Evolutionary conservation across 345 rosid genomes (phyloP).

Genomic region (Heritiera fomes): DNA sequence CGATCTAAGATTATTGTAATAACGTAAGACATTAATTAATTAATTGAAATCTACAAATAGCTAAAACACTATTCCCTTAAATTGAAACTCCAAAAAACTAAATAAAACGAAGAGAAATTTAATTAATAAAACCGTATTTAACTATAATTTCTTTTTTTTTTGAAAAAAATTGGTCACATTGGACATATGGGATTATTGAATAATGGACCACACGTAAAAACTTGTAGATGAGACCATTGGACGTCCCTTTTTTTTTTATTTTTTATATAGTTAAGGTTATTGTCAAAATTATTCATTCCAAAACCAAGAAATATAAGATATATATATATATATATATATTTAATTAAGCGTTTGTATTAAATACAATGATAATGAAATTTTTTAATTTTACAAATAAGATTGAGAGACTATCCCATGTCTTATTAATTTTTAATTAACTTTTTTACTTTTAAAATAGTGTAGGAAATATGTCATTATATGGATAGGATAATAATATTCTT

Average conservation of each 20-base stretch:
- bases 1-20: background rate
- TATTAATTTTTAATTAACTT: too few species aligned
- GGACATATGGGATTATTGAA: background rate
- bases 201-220: slow-evolving; percentile 1
- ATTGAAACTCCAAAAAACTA: too few species aligned
- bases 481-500: too few species aligned
- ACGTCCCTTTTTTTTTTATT: background rate
- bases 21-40: background rate
- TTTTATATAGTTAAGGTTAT: background rate
- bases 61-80: too few species aligned
- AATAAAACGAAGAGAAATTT: background rate
- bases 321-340: too few species aligned
- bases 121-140: background rate
- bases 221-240: background rate
- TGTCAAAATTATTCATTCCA: background rate
- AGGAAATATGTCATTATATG: too few species aligned
- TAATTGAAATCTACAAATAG: background rate
- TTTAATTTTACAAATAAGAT: too few species aligned
- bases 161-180: background rate
- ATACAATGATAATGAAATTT: too few species aligned
- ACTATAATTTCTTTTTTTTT: background rate
- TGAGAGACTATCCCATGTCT: too few species aligned
- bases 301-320: background rate
- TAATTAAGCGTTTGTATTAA: too few species aligned
- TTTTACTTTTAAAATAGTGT: too few species aligned